A percentile compares a stretch with the other conserved stretches of the same genome.
These are phyloP conservation scores for Blastocystis sp. DNA, from an alignment of 352 stramenopile genomes.

Conservation along the genomic window DNA sequence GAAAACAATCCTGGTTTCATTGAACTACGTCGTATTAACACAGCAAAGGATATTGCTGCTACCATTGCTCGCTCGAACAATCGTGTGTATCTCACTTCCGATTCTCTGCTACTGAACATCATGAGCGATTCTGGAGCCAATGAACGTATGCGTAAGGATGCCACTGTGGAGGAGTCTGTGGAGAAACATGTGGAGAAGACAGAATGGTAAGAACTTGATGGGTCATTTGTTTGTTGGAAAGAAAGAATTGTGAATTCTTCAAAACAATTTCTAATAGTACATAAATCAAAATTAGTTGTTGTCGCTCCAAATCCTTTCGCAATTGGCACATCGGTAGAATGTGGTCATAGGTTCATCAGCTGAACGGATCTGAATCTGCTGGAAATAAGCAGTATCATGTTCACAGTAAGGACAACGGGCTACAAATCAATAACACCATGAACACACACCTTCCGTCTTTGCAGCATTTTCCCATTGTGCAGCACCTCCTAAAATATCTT, in stretches of 20 bases:
- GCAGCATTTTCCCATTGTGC: conserved; percentile 96
- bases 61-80: conserved; percentile 87
- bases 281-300: conserved; percentile 63
- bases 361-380: conserved; percentile 99
- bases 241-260: too few relatives aligned
- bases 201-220: too few relatives aligned
- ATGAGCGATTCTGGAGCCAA: conserved; percentile 43
- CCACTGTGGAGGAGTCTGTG: background rate
- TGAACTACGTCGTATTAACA: conserved; percentile 92
- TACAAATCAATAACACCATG: conserved; percentile 60
- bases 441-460: conserved; percentile 74
- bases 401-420: conserved; percentile 86
- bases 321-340: conserved; percentile 99
- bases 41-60: conserved; percentile 93
- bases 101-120: conserved; percentile 53
- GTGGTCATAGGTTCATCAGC: conserved; percentile 94
- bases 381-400: conserved; percentile 94
- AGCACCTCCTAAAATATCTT: conserved; percentile 92
- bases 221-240: too few relatives aligned
- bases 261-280: too few relatives aligned
- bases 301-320: conserved; percentile 90
- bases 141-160: background rate
- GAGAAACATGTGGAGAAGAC: conserved; percentile 77
- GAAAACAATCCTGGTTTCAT: conserved; percentile 98
- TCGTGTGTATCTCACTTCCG: conserved; percentile 78